Conservation (phyloP, 163 green algal genomes). For the Chloromonas sp. region DNA sequence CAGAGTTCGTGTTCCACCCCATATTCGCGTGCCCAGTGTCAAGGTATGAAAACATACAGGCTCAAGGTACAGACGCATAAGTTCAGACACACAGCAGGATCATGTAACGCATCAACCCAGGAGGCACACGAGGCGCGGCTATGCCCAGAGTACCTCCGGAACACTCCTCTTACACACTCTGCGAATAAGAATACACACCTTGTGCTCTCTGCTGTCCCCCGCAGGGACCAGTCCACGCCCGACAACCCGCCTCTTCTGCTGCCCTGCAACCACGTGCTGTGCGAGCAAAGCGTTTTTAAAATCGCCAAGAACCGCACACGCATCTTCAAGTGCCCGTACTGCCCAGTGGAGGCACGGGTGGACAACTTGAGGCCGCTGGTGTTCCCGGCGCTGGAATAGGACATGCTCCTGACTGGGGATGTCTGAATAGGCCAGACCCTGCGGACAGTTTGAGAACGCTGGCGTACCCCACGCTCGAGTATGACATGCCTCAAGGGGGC, state of each 20-base stretch:
- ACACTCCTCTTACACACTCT: no score
- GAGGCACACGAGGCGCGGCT: no score
- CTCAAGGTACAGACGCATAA: background rate
- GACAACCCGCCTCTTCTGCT: constrained; percentile 92
- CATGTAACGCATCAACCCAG: no score
- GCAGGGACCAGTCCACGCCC: constrained; percentile 53
- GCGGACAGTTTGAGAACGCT: no score
- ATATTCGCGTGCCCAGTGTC: constrained; percentile 95
- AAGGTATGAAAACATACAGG: background rate
- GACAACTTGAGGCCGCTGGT: constrained; percentile 54
- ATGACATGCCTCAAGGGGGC: no score
- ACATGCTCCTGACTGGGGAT: no score
- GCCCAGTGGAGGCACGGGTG: constrained; percentile 70
- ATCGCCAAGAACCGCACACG: constrained; percentile 73
- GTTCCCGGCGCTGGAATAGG: constrained; percentile 59
- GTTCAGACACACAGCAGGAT: background rate
- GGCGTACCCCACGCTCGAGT: no score
- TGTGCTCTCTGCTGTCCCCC: background rate
- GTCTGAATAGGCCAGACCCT: no score
- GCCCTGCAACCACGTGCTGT: constrained; percentile 92
- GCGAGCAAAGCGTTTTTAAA: constrained; percentile 66
- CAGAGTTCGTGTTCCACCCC: constrained; percentile 85
- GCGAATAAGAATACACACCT: no score
- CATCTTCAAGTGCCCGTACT: constrained; percentile 97
- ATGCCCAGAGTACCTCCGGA: no score